Percentiles rank a stretch among this genome's conserved stretches.
Evolutionary conservation across 352 stramenopile species (phyloP).

Genomic region (Pythium rhizo-oryzae): DNA sequence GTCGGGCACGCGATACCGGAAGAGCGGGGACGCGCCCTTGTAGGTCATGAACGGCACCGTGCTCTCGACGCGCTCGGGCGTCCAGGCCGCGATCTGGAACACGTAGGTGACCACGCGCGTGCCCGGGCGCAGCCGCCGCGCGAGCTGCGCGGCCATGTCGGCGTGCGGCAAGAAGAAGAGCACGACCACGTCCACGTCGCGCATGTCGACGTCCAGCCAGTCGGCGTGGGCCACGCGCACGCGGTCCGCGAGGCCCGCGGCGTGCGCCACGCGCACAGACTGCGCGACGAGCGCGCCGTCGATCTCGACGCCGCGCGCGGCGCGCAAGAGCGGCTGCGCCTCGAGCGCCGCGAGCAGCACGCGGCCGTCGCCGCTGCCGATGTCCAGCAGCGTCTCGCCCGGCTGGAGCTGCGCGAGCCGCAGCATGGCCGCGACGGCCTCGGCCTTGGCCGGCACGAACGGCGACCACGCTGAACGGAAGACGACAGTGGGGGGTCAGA

Average conservation of each 20-base stretch:
- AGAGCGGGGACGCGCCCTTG: conserved; percentile 48
- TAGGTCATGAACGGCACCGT: conserved; percentile 71
- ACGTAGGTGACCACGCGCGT: conserved; percentile 69
- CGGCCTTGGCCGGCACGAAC: conserved; percentile 62
- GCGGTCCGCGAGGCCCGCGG: conserved; percentile 21
- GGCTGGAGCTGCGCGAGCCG: conserved; percentile 38
- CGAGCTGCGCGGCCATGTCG: conserved; percentile 40
- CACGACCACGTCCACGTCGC: conserved; percentile 47
- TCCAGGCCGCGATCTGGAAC: conserved; percentile 65
- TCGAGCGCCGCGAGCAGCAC: conserved; percentile 49
- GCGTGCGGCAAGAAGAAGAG: conserved; percentile 71
- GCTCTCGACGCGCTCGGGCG: conserved; percentile 34
- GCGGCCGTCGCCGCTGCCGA: conserved; percentile 68
- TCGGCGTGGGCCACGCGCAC: conserved; percentile 52
- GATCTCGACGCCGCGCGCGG: conserved; percentile 55
- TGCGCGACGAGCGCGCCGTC: conserved; percentile 53
- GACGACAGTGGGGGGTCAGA: not conserved
- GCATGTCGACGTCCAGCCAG: conserved; percentile 53
- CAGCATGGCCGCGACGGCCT: conserved; percentile 60
- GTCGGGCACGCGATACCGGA: conserved; percentile 45
- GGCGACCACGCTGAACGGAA: conserved; percentile 58
- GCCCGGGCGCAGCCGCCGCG: conserved; percentile 40
- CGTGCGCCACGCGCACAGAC: conserved; percentile 34
- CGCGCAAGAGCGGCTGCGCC: conserved; percentile 25
- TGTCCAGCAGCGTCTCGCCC: conserved; percentile 56